Evolutionary conservation across 768 basidiomycete genomes (phyloP).

Genomic region (Coprinopsis sp.): DNA sequence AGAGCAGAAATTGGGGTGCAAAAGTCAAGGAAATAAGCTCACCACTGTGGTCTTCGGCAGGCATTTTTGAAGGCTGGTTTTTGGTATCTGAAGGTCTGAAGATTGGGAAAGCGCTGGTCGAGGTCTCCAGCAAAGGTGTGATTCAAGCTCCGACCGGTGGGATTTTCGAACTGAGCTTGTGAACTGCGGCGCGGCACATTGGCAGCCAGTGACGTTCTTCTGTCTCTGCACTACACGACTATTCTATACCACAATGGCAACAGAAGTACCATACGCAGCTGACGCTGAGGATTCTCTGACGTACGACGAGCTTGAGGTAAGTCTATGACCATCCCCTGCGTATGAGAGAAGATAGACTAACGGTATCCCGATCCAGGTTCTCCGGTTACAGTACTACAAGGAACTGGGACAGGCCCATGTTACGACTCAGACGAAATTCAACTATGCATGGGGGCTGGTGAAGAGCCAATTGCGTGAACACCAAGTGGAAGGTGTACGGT

Average conservation of each 20-base stretch:
- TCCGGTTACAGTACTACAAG: slow-evolving; percentile 83
- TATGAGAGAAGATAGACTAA: neutral
- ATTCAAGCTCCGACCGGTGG: slow-evolving; percentile 36
- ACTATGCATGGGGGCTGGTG: slow-evolving; percentile 94
- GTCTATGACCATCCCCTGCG: slow-evolving; percentile 7
- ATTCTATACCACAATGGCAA: slow-evolving; percentile 54
- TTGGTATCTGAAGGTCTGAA: slow-evolving; percentile 10
- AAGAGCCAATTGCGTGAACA: slow-evolving; percentile 83
- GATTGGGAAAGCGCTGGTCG: slow-evolving; percentile 2
- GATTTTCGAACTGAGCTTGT: neutral
- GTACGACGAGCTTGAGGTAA: slow-evolving; percentile 86
- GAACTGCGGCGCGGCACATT: neutral
- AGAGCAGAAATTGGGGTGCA: too few relatives aligned
- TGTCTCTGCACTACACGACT: slow-evolving; percentile 12
- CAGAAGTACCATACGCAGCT: slow-evolving; percentile 92
- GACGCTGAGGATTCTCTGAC: slow-evolving; percentile 87
- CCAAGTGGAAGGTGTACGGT: slow-evolving; percentile 86
- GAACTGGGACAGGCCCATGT: slow-evolving; percentile 81
- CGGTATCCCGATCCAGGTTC: slow-evolving; percentile 49
- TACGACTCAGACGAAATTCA: slow-evolving; percentile 94
- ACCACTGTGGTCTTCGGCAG: slow-evolving; percentile 57
- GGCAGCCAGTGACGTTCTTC: slow-evolving; percentile 6
- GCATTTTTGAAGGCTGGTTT: slow-evolving; percentile 38
- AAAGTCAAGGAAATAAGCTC: too few relatives aligned
- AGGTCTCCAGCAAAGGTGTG: slow-evolving; percentile 16